Base-by-base conservation (phyloP, 164 flowering plant genomes). In the Warburgia ugandensis region DNA sequence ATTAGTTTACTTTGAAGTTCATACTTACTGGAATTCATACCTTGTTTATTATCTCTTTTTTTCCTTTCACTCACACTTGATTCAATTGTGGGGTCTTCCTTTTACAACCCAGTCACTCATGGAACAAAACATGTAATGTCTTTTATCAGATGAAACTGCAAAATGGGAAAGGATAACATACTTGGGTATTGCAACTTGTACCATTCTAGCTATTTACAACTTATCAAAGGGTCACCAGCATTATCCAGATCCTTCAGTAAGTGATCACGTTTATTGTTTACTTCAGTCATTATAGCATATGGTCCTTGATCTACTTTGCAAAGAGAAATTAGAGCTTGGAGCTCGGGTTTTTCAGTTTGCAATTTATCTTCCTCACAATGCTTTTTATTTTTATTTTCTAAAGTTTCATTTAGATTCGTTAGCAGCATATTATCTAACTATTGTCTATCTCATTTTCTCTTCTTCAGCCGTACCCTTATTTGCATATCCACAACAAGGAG, bases 131-230 rank as follows among this genome's bases (percentile, higher is more conserved):
- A 14, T 32, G 11, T 14, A 13, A 13, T 25, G 32, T 11, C 20
- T 29, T 50, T 50, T 52, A 12, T 52, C 73, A 77, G 91, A 66
- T 65, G 99, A 92, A 68, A 59, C 91, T 26, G 68, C 73, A 2
- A 92, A 92, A 63, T 92, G 99, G 96, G 89, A 92, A 70, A 92
- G 80, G 75, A 88, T 88, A 43, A 79, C 96, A 1, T 83, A 80
- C 58, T 21, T 52, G 1, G 96, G 96, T 26, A 70, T 74, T 48
- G 80, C 45, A 4, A 12, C 72, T 4, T 83, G 95, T 73, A 71
- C 89, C 31, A 26, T 42, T 50, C 61, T 88, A 5, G 78, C 87
- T 0, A 4, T 74, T 48, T 68, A 50, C 63, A 66, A 40, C 58
- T 71, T 92, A 3, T 84, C 96, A 14, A 83, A 79, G 77, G 84